Evolutionary conservation across 345 rosid species (phyloP).

Genomic region (Geranium brycei): DNA sequence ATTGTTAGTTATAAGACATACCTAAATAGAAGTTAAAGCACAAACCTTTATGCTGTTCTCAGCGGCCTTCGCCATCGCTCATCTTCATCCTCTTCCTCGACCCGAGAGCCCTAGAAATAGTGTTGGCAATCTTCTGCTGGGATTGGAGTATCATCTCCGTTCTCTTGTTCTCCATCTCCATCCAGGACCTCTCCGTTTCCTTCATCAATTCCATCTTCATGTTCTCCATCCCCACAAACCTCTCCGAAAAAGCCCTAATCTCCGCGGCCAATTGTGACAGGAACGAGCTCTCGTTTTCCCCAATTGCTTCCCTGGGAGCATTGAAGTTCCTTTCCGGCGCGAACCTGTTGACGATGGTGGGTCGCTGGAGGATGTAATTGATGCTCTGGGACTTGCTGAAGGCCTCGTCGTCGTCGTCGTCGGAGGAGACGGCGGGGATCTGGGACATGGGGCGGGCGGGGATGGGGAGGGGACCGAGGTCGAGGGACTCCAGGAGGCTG

Average conservation of each 20-base stretch:
- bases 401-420: conserved; percentile 19
- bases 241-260: conserved; percentile 47
- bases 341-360: conserved; percentile 39
- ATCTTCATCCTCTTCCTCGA: conserved; percentile 1
- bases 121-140: conserved; percentile 41
- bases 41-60: neutral
- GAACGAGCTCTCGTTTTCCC: conserved; percentile 12
- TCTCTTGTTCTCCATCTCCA: conserved; percentile 60
- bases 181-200: conserved; percentile 42
- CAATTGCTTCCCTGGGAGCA: no score
- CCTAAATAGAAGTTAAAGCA: neutral
- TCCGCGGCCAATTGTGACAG: conserved; percentile 36
- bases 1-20: neutral
- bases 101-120: conserved; percentile 26
- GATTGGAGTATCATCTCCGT: conserved; percentile 41
- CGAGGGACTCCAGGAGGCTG: conserved; percentile 56
- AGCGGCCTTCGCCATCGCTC: neutral
- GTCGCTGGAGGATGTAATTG: conserved; percentile 42
- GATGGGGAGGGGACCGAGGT: conserved; percentile 49
- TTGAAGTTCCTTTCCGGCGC: conserved; percentile 12
- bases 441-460: conserved; percentile 37
- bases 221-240: conserved; percentile 44
- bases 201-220: conserved; percentile 55
- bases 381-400: conserved; percentile 46
- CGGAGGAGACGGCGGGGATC: conserved; percentile 11